Evolutionary conservation across 495 filamentous ascomycete genomes (phyloP), one percentile per base, ranked within the genome.

Genomic region (Hypoxylon intermedium): DNA sequence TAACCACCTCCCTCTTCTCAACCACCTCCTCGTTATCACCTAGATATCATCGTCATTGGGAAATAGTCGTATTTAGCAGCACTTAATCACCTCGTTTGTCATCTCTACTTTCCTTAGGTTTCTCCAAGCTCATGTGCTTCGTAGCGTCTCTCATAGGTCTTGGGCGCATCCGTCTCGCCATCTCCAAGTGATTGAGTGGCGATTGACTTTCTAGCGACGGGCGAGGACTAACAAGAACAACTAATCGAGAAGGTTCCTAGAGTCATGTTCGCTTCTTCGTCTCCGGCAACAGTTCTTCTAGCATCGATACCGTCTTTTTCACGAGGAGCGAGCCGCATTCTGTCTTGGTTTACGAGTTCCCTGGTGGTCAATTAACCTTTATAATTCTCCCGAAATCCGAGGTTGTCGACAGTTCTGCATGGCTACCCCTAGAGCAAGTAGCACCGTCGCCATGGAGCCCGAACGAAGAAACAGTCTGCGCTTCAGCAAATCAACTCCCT

Each of bases 401-500:
- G 11, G 3, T 23, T 23, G 19, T 23, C 19, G 23, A 3, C 23
- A 44, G 15, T 7, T 15, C 24, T 26, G 24, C 24, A 26, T 7
- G 24, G 7, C 4, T 4, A 26, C 24, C 7, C 3, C 3, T 26
- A 26, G 24, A 26, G 24, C 3, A 26, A 26, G 24, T 37, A 9
- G 36, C 6, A 34, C 33, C 33, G 4, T 30, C 6, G 2, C 33
- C 21, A 65, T 52, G 61, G 61, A 52, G 43, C 19, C 50, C 5
- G 31, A 45, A 28, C 16, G 18, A 9, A 41, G 44, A 12, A 16
- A 5, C 19, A 45, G 24, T 16, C 26, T 70, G 9, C 68, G 34
- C 38, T 38, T 57, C 13, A 66, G 54, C 40, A 50, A 12, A 20
- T 70, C 68, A 13, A 57, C 53, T 15, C 65, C 61, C 15, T 65